phyloP scores from a whole-genome alignment of 257 asterid species.

The Scutellaria barbata region DNA sequence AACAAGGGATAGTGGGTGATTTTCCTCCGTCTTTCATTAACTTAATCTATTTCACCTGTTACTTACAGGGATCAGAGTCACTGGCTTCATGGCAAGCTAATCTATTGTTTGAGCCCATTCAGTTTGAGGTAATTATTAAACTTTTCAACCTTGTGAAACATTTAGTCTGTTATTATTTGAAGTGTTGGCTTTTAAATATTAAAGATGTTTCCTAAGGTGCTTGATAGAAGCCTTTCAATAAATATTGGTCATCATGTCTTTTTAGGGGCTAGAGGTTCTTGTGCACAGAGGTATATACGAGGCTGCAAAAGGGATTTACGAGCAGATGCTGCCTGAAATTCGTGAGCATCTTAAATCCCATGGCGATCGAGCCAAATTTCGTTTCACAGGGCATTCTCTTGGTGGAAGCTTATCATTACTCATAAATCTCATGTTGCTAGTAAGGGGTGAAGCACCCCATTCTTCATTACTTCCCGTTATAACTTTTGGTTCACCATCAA shows the following conservation, averaged over 20 bases:
- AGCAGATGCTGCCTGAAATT: conserved; percentile 86
- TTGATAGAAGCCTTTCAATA: not conserved
- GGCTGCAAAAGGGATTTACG: conserved; percentile 96
- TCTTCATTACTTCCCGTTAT: conserved; percentile 84
- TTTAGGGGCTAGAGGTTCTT: conserved; percentile 80
- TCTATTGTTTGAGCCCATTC: conserved; percentile 86
- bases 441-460: conserved; percentile 70
- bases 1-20: not conserved
- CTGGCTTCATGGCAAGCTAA: conserved; percentile 98
- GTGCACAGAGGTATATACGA: conserved; percentile 97
- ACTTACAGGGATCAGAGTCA: conserved; percentile 86
- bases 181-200: not conserved
- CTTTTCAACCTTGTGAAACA: not conserved
- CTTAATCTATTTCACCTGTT: not conserved
- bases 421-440: conserved; percentile 80
- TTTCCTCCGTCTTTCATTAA: not conserved
- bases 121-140: conserved; percentile 75
- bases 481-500: conserved; percentile 86
- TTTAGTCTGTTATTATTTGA: not conserved
- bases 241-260: conserved; percentile 4
- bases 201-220: not conserved
- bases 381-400: conserved; percentile 94
- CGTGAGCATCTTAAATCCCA: conserved; percentile 61
- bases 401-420: conserved; percentile 94
- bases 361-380: conserved; percentile 66